Evolutionary conservation across 2,329 filamentous ascomycete species (phyloP).

Genomic region (Reticulascus tulasneorum): DNA sequence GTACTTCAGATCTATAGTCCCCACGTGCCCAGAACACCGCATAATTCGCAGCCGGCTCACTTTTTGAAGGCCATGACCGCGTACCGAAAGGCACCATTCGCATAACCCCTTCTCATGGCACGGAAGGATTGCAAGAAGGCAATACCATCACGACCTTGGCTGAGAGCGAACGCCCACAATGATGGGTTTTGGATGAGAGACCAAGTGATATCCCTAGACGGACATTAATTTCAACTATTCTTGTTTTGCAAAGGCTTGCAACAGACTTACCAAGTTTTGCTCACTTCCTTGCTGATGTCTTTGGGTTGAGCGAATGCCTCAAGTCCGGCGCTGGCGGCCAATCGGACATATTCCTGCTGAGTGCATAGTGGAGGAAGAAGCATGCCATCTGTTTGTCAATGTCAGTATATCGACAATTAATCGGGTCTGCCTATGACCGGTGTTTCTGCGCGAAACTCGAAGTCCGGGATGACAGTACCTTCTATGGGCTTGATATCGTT

Average conservation of each 20-base stretch:
- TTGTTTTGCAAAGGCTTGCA: neutral
- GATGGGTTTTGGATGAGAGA: conserved; percentile 54
- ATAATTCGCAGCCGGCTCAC: neutral
- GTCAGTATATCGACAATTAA: neutral
- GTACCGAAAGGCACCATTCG: conserved; percentile 55
- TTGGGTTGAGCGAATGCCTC: conserved; percentile 40
- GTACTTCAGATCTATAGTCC: too few species aligned
- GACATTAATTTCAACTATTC: neutral
- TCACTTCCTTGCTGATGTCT: conserved; percentile 55
- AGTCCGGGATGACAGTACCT: conserved; percentile 26
- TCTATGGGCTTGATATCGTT: conserved; percentile 57
- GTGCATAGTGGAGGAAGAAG: conserved; percentile 54
- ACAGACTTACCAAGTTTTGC: conserved; percentile 51
- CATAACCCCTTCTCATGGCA: conserved; percentile 57
- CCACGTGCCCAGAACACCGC: neutral
- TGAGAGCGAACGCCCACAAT: conserved; percentile 58
- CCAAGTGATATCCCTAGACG: conserved; percentile 58
- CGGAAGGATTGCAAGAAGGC: conserved; percentile 59
- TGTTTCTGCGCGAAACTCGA: neutral
- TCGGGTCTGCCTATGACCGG: neutral
- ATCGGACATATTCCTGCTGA: conserved; percentile 46
- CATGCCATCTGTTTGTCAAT: conserved; percentile 47
- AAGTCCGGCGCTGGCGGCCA: conserved; percentile 46
- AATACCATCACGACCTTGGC: conserved; percentile 56
- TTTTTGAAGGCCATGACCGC: conserved; percentile 56